These are phyloP conservation scores for Salvia miltiorrhiza DNA, from an alignment of 257 asterid species.

Conservation along the genomic window DNA sequence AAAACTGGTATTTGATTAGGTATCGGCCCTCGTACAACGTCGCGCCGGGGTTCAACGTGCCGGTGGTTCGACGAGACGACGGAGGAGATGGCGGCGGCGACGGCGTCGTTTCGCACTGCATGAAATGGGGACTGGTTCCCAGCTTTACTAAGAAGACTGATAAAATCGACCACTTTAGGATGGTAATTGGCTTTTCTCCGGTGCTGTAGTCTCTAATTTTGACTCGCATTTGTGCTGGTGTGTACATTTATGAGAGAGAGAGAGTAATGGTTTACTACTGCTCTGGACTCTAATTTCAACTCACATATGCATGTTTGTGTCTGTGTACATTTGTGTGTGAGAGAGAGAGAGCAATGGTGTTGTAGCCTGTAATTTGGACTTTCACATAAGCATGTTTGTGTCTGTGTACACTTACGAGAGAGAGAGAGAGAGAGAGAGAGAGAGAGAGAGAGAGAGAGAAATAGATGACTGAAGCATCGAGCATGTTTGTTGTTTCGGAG, in stretches of 20 bases:
- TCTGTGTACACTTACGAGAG: neutral
- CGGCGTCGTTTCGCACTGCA: constrained; percentile 71
- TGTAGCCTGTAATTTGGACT: too few relatives aligned
- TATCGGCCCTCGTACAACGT: constrained; percentile 76
- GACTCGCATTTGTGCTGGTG: neutral
- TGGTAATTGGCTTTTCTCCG: constrained; percentile 44
- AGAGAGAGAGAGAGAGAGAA: neutral
- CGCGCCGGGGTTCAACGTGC: constrained; percentile 81
- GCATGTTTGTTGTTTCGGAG: neutral
- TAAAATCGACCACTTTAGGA: constrained; percentile 76
- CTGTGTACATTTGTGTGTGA: neutral
- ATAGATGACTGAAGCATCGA: neutral
- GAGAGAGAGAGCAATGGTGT: neutral
- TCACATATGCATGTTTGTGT: neutral
- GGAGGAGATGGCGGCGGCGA: constrained; percentile 29
- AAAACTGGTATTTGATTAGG: constrained; percentile 34
- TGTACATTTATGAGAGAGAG: neutral
- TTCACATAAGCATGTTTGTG: too few relatives aligned
- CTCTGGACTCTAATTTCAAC: neutral
- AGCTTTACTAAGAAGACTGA: constrained; percentile 76
- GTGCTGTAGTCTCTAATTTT: neutral
- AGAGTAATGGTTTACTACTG: neutral
- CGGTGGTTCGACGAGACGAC: constrained; percentile 71
- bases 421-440: neutral
- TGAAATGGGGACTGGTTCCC: constrained; percentile 97